Base-by-base conservation (phyloP, 2,329 filamentous ascomycete genomes). In the Epichloe elymi region DNA sequence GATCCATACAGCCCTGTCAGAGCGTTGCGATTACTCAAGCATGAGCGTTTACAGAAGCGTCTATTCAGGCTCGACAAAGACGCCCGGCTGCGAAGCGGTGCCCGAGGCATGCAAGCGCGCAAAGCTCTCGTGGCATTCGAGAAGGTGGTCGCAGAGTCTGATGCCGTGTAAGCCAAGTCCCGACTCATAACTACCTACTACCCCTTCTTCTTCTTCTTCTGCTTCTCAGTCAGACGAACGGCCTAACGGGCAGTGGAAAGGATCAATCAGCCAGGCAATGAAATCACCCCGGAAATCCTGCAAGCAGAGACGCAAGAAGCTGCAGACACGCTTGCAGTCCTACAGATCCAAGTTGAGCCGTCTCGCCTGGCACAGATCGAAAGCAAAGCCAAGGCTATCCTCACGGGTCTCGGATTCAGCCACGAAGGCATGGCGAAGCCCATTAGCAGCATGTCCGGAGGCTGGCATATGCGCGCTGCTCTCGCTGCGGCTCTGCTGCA, bases 1-100 rank as follows among this genome's bases (percentile, higher is more conserved):
- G 77, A 86, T 57, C 65, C 76, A 0, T 70, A 79, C 52, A 76
- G 74, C 0, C 75, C 83, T 0, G 69, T 88, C 1, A 72, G 71
- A 15, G 79, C 81, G 0, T 70, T 85, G 37, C 76, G 86, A 19
- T 71, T 71, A 48, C 65, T 90, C 26, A 76, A 75, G 26, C 76
- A 86, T 58, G 75, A 82, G 54, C 73, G 80, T 20, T 70, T 85
- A 38, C 74, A 79, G 56, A 75, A 77, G 58, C 74, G 79, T 6
- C 69, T 89, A 3, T 86, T 85, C 51, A 74, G 82, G 19, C 75
- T 82, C 1, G 82, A 87, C 59, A 86, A 89, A 57, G 82, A 88
- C 60, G 86, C 87, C 7, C 74, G 80, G 41, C 68, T 88, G 40
- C 74, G 86, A 48, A 91, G 86, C 59, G 88, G 88, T 36, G 78